Base-by-base conservation (phyloP, 2,329 filamentous ascomycete species). In the Calonectria pseudoreteaudii region DNA sequence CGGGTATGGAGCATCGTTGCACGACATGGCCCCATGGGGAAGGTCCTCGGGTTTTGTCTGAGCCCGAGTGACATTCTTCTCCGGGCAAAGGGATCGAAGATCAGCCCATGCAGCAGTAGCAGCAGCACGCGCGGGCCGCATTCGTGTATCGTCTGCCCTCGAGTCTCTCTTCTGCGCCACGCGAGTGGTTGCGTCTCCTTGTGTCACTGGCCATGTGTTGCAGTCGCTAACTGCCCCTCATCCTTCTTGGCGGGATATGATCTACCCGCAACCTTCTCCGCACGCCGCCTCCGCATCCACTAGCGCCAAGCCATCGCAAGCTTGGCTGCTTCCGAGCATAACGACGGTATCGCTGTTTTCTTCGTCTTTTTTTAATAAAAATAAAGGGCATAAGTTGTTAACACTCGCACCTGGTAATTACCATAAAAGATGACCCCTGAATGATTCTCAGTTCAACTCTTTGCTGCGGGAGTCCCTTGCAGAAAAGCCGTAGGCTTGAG, bases 1-100 rank as follows among this genome's bases (percentile, higher is more conserved):
- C 23, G 56, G 56, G 41, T 26, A 26, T 68, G 34, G 66, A 47
- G n/a, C 68, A 44, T 23, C 18, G 38, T 47, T 60, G 66, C 68
- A 70, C 49, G n/a, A 71, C 38, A 52, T 47, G 30, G 30, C 70
- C 70, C 65, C 70, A 72, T 72, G 56, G 70, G 66, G 70, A 72
- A 72, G 49, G 58, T 65, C 47, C 2, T 68, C 65, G 65, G 47
- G 26, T 23, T 56, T 26, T 60, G 30, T 26, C 38, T n/a, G 30
- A 56, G 8, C 4, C 60, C 36, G 69, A 66, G 50, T 44, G 23
- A 58, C 28, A 36, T 30, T 8, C 41, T 65, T 13, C 18, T 41
- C 41, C 60, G 49, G 65, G 23, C 65, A 52, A 41, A 56, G 49
- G 49, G 49, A 67, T 62, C 34, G 23, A 62, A 41, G 36, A 62